These are phyloP conservation scores for Mycena leptocephala DNA, from an alignment of 768 basidiomycete genomes.

Conservation along the genomic window DNA sequence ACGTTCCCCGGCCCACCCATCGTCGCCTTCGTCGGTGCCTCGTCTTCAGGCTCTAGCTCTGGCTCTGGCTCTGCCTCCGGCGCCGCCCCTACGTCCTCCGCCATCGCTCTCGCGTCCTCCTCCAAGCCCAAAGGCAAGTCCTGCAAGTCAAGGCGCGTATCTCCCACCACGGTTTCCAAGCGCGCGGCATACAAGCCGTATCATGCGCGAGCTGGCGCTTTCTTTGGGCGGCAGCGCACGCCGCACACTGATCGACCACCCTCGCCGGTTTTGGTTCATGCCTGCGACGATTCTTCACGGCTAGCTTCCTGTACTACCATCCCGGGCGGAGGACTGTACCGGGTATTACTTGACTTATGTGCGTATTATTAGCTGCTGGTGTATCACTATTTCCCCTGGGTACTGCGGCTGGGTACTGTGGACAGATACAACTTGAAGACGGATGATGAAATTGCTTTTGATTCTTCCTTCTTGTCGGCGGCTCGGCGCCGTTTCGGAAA, in stretches of 20 bases:
- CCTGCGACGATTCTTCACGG: too few relatives aligned
- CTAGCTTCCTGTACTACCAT: background rate
- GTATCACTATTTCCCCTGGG: background rate
- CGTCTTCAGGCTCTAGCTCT: background rate
- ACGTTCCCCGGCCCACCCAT: conserved; percentile 21
- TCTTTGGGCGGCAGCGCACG: conserved; percentile 21
- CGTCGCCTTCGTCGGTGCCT: conserved; percentile 3
- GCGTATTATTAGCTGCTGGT: background rate
- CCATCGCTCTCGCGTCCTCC: background rate
- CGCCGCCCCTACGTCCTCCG: background rate
- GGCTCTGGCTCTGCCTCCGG: background rate
- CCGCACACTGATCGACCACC: conserved; percentile 11
- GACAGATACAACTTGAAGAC: background rate
- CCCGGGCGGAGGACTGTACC: background rate
- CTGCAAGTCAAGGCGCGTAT: conserved; percentile 22
- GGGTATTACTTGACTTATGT: background rate
- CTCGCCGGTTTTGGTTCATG: too few relatives aligned
- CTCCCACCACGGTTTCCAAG: background rate
- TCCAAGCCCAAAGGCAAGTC: conserved; percentile 13
- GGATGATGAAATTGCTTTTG: background rate
- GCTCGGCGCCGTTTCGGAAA: too few relatives aligned
- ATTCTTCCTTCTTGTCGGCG: too few relatives aligned
- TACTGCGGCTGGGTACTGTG: background rate
- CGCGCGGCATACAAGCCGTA: conserved; percentile 49
- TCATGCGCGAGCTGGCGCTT: conserved; percentile 50